phyloP scores from a whole-genome alignment of 2,329 filamentous ascomycete genomes.

The Fusarium sp. region DNA sequence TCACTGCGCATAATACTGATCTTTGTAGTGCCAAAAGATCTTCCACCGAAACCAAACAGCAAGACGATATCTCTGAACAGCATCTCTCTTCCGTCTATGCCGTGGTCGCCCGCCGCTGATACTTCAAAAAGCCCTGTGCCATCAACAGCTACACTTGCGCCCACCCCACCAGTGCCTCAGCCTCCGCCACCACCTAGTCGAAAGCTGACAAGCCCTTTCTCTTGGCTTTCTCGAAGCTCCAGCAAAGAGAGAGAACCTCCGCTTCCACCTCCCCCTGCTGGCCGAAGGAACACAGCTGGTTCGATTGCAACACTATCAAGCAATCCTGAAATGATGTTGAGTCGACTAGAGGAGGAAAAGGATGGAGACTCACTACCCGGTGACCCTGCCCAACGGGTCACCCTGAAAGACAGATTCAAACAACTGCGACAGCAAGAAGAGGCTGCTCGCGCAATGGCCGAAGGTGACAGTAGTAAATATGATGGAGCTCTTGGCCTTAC shows the following conservation, averaged over 20 bases:
- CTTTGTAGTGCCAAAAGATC: conserved; percentile 44
- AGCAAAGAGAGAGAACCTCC: conserved; percentile 64
- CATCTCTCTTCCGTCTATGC: conserved; percentile 76
- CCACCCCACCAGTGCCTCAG: conserved; percentile 46
- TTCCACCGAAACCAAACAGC: conserved; percentile 52
- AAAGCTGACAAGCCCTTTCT: conserved; percentile 88
- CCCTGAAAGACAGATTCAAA: conserved; percentile 82
- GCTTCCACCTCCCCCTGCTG: conserved; percentile 65
- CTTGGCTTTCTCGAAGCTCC: conserved; percentile 80
- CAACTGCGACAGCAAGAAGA: conserved; percentile 79
- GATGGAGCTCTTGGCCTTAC: conserved; percentile 41
- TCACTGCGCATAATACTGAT: conserved; percentile 30
- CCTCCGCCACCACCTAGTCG: conserved; percentile 58
- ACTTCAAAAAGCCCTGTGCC: conserved; percentile 57
- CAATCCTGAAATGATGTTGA: conserved; percentile 82
- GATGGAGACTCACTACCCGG: conserved; percentile 59
- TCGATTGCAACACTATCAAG: conserved; percentile 82
- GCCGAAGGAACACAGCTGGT: conserved; percentile 77
- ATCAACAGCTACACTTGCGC: conserved; percentile 46
- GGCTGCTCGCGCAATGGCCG: conserved; percentile 60
- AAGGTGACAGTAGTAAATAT: conserved; percentile 63
- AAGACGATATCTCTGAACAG: conserved; percentile 74
- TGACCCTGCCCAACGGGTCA: conserved; percentile 64
- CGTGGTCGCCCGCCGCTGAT: conserved; percentile 71
- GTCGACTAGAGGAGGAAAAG: conserved; percentile 77